Base-by-base conservation (phyloP, 768 basidiomycete genomes). In the Lactifluus subvellereus region DNA sequence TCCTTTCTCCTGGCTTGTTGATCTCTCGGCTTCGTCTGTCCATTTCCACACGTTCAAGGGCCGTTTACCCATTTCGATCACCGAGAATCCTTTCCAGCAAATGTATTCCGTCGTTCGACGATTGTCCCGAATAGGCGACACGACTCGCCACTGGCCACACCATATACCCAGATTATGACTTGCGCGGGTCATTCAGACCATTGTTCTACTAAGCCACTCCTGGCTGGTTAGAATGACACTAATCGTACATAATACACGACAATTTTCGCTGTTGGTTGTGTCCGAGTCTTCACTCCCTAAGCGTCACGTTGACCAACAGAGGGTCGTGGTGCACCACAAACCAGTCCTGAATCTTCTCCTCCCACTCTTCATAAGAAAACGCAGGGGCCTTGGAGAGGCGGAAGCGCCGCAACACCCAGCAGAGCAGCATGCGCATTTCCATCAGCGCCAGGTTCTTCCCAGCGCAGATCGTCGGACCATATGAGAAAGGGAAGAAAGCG, bases 401-500 rank as follows among this genome's bases (percentile, higher is more conserved):
- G 65, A 79, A 79, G 37, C 65, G 70, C 22, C 72, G 72, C 57
- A 81, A 64, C 56, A 80, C 52, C 42, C 73, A 49, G 43, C 74
- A 75, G 9, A 77, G 62, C 18, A 78, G 66, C 72, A 76, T 74
- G 7, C 77, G 68, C 72, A 79, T 73, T 67, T 79, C 77, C 68
- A 72, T 71, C 67, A 71, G 66, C 32, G 79, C 80, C 20, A 80
- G 70, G 47, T 72, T 75, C 68, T 77, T 78, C 3, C 80, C 80
- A 0, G 74, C 77, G 51, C 80, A 81, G 40, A 71, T 77, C 13
- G 73, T 68, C 20, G 79, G 76, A 2, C 80, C 80, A 14, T 70
- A 61, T 4, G 79, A 79, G 66, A 79, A 79, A 0, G 80, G 77
- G 33, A 77, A 71, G 62, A 78, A 79, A n/a, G 77, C 77, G 2